phyloP scores from a whole-genome alignment of 2,329 filamentous ascomycete species.

The Emergomyces pasteurianus region DNA sequence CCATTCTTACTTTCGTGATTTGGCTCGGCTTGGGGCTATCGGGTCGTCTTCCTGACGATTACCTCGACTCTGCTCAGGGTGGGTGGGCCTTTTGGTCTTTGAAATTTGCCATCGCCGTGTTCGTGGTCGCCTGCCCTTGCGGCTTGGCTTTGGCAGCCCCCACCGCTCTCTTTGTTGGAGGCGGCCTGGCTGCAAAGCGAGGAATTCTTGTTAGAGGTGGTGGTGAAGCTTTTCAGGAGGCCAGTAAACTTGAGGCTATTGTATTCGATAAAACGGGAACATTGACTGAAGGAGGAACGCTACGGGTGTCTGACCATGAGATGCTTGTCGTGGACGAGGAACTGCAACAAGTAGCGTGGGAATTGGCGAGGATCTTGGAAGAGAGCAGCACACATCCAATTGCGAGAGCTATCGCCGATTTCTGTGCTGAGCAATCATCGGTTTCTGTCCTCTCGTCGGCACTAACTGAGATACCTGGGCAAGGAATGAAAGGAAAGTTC shows the following conservation, averaged over 20 bases:
- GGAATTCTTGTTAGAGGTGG: slow-evolving; percentile 76
- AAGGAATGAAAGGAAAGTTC: slow-evolving; percentile 45
- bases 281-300: slow-evolving; percentile 54
- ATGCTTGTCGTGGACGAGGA: slow-evolving; percentile 24
- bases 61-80: slow-evolving; percentile 37
- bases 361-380: slow-evolving; percentile 41
- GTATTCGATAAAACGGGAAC: slow-evolving; percentile 88
- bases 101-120: slow-evolving; percentile 66
- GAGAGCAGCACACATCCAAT: slow-evolving; percentile 49
- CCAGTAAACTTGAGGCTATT: slow-evolving; percentile 62
- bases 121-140: slow-evolving; percentile 77
- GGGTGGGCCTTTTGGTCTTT: slow-evolving; percentile 43
- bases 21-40: slow-evolving; percentile 36
- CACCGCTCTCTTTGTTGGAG: slow-evolving; percentile 74
- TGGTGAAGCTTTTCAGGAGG: slow-evolving; percentile 76
- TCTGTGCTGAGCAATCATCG: slow-evolving; percentile 29
- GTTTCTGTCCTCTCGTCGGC: slow-evolving; percentile 21
- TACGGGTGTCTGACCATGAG: slow-evolving; percentile 43
- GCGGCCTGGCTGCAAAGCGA: slow-evolving; percentile 64
- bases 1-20: slow-evolving; percentile 35
- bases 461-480: slow-evolving; percentile 44
- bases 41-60: slow-evolving; percentile 36
- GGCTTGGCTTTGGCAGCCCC: slow-evolving; percentile 75
- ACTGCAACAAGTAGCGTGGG: slow-evolving; percentile 31
- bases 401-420: slow-evolving; percentile 42